These are phyloP conservation scores for Davidsoniella eucalypti DNA, from an alignment of 2,329 filamentous ascomycete species.

Conservation along the genomic window DNA sequence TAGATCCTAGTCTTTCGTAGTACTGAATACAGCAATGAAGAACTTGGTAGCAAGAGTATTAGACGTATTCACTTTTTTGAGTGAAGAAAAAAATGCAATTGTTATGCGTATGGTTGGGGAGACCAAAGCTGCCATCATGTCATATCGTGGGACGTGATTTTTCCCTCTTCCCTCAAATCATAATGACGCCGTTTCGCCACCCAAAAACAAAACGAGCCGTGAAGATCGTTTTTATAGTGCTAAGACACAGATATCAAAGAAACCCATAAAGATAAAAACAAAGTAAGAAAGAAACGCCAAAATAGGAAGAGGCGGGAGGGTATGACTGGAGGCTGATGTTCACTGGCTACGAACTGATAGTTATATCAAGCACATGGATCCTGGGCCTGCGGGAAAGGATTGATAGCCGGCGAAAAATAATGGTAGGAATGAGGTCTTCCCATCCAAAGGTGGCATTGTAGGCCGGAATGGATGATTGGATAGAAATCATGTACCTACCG, in stretches of 20 bases:
- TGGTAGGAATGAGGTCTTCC: no score
- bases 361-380: no score
- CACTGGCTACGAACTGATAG: not conserved
- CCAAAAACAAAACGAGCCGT: not conserved
- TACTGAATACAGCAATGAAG: not conserved
- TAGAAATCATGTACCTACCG: no score
- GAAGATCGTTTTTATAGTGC: not conserved
- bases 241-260: conserved; percentile 6
- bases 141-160: not conserved
- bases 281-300: conserved; percentile 1
- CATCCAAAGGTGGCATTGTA: no score
- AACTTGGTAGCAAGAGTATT: not conserved
- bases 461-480: no score
- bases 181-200: conserved; percentile 6
- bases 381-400: not conserved
- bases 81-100: not conserved
- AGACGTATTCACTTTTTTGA: not conserved
- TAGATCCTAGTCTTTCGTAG: not conserved
- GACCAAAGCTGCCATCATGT: not conserved
- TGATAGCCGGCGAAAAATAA: no score
- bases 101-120: not conserved
- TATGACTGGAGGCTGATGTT: no score
- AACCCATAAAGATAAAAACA: conserved; percentile 4
- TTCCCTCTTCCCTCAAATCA: not conserved
- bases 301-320: not conserved